Base-by-base conservation (phyloP, 805 yeast species). In the Starmerella vitae region DNA sequence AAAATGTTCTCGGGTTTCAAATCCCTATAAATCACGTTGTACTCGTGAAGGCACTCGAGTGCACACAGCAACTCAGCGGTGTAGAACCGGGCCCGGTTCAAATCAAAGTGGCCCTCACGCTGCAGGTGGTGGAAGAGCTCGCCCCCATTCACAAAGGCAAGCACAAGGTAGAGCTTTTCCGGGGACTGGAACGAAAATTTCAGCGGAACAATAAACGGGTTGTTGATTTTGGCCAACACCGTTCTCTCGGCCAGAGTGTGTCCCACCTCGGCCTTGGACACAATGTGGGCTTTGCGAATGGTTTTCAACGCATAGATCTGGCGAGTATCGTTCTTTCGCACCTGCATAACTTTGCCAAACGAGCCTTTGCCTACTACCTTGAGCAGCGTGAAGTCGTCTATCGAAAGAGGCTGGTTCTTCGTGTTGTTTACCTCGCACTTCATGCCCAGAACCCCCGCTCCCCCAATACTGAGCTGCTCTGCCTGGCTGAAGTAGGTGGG, bases 321-420 rank as follows among this genome's bases (percentile, higher is more conserved):
- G 48, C 79, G 79, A 3, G 98, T 91, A 60, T 91, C 98, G 52
- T 82, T 83, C 62, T 91, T 91, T 47, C 85, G 76, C 30, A 91
- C 98, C 61, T 91, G 98, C 97, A 91, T 91, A 38, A 91, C 98
- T 62, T 91, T 91, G 37, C 98, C 98, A 58, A 91, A 91, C 8
- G 96, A 85, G 6, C 98, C 98, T 58, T 91, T 91, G 27, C 98
- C 98, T 39, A 91, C 84, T 18, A 91, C 98, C 61, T 91, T 91
- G 50, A 91, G 68, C 37, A 91, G 64, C 52, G 85, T 94, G 62
- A 91, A 88, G 55, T 88, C 95, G 41, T 85, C 94, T 49, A 91
- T 84, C 1, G 84, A 68, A 35, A 91, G 65, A 36, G 79, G 78
- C 47, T 77, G 48, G 43, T 51, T 51, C n/a, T 34, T 30, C 33